Conservation (phyloP, 2,329 filamentous ascomycete species). For the Dothideomycetidae sp. region DNA sequence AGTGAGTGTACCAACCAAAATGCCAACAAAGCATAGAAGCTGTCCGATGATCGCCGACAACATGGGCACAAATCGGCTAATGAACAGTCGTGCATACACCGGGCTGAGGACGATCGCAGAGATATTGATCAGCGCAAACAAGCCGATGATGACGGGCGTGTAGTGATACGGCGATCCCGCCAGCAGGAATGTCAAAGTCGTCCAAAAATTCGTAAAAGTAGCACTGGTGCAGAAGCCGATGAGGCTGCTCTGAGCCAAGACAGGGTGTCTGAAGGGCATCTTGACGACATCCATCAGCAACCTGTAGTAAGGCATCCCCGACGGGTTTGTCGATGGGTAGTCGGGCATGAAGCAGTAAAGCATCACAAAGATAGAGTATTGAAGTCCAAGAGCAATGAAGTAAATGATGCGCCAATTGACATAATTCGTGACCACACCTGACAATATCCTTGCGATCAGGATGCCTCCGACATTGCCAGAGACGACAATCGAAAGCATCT, state of each 20-base stretch:
- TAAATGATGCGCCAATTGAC: slow-evolving; percentile 65
- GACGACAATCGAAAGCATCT: slow-evolving; percentile 58
- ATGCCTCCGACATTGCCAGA: slow-evolving; percentile 64
- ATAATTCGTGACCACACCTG: slow-evolving; percentile 60
- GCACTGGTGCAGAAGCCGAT: slow-evolving; percentile 48
- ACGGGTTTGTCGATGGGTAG: slow-evolving; percentile 60
- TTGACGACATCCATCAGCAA: slow-evolving; percentile 51
- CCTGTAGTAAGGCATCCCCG: slow-evolving; percentile 48
- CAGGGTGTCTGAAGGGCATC: slow-evolving; percentile 50
- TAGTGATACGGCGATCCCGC: slow-evolving; percentile 56
- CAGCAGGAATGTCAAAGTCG: slow-evolving; percentile 66
- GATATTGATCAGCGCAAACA: slow-evolving; percentile 68
- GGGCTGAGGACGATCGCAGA: slow-evolving; percentile 53
- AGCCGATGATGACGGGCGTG: slow-evolving; percentile 51
- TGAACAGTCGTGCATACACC: slow-evolving; percentile 53
- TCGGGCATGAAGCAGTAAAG: slow-evolving; percentile 67
- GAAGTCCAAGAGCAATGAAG: slow-evolving; percentile 60
- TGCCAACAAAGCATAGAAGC: slow-evolving; percentile 43
- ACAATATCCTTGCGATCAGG: slow-evolving; percentile 59
- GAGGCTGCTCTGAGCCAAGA: slow-evolving; percentile 55
- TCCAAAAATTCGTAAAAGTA: slow-evolving; percentile 56
- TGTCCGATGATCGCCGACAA: slow-evolving; percentile 53
- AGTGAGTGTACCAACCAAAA: slow-evolving; percentile 53
- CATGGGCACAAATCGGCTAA: slow-evolving; percentile 54
- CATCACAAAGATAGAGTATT: slow-evolving; percentile 49